Evolutionary conservation across 441 rosid genomes (phyloP), one percentile per base, ranked within the genome.

Genomic region (Metrosideros polymorpha): DNA sequence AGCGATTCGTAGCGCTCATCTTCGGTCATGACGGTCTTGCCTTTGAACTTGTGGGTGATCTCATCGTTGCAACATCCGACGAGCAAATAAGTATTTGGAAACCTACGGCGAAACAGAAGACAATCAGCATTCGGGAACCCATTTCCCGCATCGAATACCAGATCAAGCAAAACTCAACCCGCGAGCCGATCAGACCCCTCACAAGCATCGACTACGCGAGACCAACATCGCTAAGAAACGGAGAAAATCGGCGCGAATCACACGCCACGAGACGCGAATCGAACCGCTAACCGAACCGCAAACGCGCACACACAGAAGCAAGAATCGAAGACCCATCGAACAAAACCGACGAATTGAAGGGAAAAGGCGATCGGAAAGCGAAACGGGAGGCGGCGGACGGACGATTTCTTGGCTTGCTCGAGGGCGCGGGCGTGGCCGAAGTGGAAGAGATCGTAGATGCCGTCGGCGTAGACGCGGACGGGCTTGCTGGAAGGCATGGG

Each of bases 381-480:
- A 76, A 7, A 43, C 6, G 6, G 27, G 49, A 9, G 24, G 49
- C 82, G 32, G 9, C 15, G 43, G 18, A 51, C 84, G 84, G 4
- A 96, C 99, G 91, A 88, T 91, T 94, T 94, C 92, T 96, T 96
- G 87, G 99, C 99, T 87, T 96, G 98, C 83, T 96, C 99, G 84
- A 96, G 98, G 43, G 99, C 93, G 83, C 98, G 93, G 87, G 99
- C 98, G 88, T 94, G 99, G 83, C 99, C 99, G 53, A 92, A 96
- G 86, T 96, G 99, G 91, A 96, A 95, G 88, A 96, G 98, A 94
- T 96, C 99, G 91, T 96, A 96, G 94, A 96, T 96, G 89, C 99
- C 99, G 83, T 95, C 99, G 39, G 99, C 97, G 89, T 95, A 96
- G 61, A 95, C 96, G 6, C 99, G 92, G 77, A 94, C 91, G 9